These are phyloP conservation scores for Tanacetum coccineum DNA, from an alignment of 129 eudicot species.

Conservation along the genomic window DNA sequence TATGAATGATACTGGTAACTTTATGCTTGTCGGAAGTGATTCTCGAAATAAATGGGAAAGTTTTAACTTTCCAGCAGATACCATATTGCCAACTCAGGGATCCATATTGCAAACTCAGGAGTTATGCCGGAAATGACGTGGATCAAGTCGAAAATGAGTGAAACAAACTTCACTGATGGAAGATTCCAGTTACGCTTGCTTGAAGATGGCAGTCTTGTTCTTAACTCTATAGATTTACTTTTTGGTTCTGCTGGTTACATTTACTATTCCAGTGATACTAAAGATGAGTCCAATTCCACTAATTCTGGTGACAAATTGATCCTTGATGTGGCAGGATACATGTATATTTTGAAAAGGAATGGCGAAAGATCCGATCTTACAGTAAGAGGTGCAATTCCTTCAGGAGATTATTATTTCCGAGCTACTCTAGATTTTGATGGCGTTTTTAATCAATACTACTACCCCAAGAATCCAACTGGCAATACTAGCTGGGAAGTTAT, in stretches of 20 bases:
- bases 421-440: slow-evolving; percentile 39
- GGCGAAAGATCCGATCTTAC: slow-evolving; percentile 7
- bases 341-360: background rate
- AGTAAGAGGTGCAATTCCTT: background rate
- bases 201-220: background rate
- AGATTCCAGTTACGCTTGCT: background rate
- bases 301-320: slow-evolving; percentile 24
- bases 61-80: slow-evolving; percentile 44
- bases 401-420: slow-evolving; percentile 27
- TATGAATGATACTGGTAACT: slow-evolving; percentile 16
- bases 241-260: background rate
- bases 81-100: slow-evolving; percentile 19
- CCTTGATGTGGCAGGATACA: slow-evolving; percentile 28
- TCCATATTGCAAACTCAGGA: slow-evolving; percentile 18
- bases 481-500: slow-evolving; percentile 6
- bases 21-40: background rate
- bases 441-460: slow-evolving; percentile 32
- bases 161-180: background rate
- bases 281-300: background rate
- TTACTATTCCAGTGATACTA: slow-evolving; percentile 19
- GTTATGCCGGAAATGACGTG: background rate
- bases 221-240: background rate
- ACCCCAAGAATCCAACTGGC: slow-evolving; percentile 19
- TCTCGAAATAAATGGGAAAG: slow-evolving; percentile 39
- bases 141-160: background rate